Base-by-base conservation (phyloP, 2,329 filamentous ascomycete species). In the Fusarium sp. region DNA sequence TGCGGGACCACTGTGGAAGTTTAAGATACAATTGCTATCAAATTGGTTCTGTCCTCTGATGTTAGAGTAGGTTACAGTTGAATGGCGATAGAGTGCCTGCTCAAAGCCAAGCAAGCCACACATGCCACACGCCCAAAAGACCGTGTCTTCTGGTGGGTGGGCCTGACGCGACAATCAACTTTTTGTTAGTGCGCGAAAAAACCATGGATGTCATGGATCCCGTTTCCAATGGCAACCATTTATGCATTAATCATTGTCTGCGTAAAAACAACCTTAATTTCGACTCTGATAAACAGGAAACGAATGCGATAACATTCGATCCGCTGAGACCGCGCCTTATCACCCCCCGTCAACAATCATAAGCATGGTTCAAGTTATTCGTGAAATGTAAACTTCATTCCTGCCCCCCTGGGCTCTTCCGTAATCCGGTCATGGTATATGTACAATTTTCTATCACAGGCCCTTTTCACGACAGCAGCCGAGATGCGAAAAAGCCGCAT, bases 391-490 rank as follows among this genome's bases (percentile, higher is more conserved):
- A 74, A 75, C 56, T 76, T 78, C 74, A 76, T 77, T 72, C 70
- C 67, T 70, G 59, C 64, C 70, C 60, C 56, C 61, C 75, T 70
- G 67, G 64, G 60, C 60, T 74, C 66, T 71, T 69, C 70, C 76
- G 73, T 77, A 73, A 72, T 74, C 75, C 75, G 65, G 77, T 78
- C 78, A 78, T 77, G 75, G 75, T 76, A 78, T 80, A 80, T 81
- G 77, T 80, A 81, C 80, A 81, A 72, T 76, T 77, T 78, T 77
- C 74, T 73, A 73, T 74, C 77, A 77, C 72, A 55, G 65, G 69
- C 67, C 57, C 64, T 58, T 62, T 68, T 62, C 70, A 69, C 66
- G 57, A 67, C 68, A 42, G 67, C 58, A 70, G 67, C 60, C 71
- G 58, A 67, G 58, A 74, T 71, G 67, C 56, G 62, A 58, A 47